Base-by-base conservation (phyloP, 2,329 filamentous ascomycete species). In the Trichoderma asperellum region DNA sequence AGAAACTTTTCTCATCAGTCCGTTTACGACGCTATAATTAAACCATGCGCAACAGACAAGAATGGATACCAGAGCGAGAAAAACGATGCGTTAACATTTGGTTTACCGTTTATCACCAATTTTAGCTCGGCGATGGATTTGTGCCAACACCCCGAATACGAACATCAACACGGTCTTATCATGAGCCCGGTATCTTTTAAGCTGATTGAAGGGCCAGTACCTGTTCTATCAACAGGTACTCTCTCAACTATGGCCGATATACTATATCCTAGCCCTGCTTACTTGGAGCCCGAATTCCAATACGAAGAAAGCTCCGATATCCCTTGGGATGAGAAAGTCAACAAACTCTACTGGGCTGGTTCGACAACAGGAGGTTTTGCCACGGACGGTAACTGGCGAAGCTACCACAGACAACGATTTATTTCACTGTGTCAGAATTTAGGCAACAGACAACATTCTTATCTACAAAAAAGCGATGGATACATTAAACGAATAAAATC, bases 281-380 rank as follows among this genome's bases (percentile, higher is more conserved):
- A 88, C 70, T 72, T 81, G n/a, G 77, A 81, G 69, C 16, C 76
- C 1, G 77, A 81, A 53, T 81, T 84, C 34, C 70, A 73, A 5
- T 88, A 87, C 71, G 74, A 81, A 2, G 73, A 76, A 0, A 34
- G 69, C 0, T 57, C 77, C 2, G 86, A 88, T 68, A 47, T 81
- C 0, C 73, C 77, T 0, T 89, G 86, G 86, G 75, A 83, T 0
- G 56, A 78, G 4, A 89, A 89, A 72, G 72, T 71, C 1, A 82
- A 84, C 37, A 82, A 81, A 2, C 73, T 88, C 0, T 89, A 88
- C 74, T 89, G 87, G 87, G 82, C 83, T 0, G 87, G 87, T 0
- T 86, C 83, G 0, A 87, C 81, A 0, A 88, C 86, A 0, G 87
- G 86, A 2, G 85, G 81, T 0, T 82, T 77, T 49, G 77, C 76